Conservation (phyloP, 805 yeast species). For the Candida succiphila region DNA sequence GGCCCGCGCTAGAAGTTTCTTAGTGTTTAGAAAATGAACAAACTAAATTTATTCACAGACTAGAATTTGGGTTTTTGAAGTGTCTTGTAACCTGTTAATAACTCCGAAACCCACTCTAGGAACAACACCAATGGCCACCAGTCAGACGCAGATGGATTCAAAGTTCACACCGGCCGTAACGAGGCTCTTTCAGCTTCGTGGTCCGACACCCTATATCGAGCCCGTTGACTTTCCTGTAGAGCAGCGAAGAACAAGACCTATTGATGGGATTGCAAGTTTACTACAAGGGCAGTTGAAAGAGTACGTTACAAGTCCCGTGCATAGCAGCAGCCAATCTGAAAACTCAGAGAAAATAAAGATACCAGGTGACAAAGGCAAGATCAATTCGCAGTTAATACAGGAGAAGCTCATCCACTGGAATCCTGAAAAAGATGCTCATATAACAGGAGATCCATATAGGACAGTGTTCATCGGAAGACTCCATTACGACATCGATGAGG, state of each 20-base stretch:
- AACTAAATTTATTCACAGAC: too few relatives aligned
- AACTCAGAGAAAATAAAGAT: slow-evolving; percentile 15
- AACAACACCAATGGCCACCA: too few relatives aligned
- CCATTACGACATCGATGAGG: slow-evolving; percentile 52
- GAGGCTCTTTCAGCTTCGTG: slow-evolving; percentile 45
- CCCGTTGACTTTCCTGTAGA: slow-evolving; percentile 43
- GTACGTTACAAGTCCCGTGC: too few relatives aligned
- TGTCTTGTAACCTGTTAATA: too few relatives aligned
- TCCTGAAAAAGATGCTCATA: slow-evolving; percentile 46
- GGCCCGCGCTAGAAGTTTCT: too few relatives aligned
- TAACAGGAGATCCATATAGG: slow-evolving; percentile 61
- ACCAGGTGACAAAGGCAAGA: slow-evolving; percentile 10
- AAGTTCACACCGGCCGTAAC: slow-evolving; percentile 25
- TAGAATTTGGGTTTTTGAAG: too few relatives aligned
- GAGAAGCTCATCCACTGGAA: slow-evolving; percentile 34
- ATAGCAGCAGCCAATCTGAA: slow-evolving; percentile 7
- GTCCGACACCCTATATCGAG: slow-evolving; percentile 39
- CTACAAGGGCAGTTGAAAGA: slow-evolving; percentile 22
- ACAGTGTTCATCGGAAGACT: slow-evolving; percentile 76
- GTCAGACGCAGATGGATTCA: too few relatives aligned
- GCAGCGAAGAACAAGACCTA: slow-evolving; percentile 32
- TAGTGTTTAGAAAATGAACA: too few relatives aligned
- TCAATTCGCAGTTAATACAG: slow-evolving; percentile 19
- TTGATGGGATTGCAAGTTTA: slow-evolving; percentile 30
- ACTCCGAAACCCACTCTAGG: too few relatives aligned